Evolutionary conservation across 1,139 yeast genomes (phyloP), one percentile per base, ranked within the genome.

Genomic region (Ashbya aceris): DNA sequence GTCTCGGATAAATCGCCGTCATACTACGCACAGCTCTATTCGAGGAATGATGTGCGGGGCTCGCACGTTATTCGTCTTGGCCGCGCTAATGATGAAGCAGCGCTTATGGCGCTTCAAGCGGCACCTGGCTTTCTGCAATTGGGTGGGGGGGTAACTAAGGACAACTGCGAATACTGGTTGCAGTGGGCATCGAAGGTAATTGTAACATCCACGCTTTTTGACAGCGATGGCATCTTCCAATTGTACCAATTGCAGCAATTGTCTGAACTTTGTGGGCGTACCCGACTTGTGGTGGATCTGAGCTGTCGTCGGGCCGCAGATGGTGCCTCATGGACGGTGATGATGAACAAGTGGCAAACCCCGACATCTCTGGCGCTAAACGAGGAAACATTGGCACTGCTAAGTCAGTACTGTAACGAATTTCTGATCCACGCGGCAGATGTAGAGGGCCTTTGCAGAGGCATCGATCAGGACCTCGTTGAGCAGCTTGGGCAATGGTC

Each of bases 301-400:
- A 86, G 96, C 58, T 89, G 97, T 60, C 71, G 95, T 43, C 70
- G 73, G 29, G 33, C 31, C n/a, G 5, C 17, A 9, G 53, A 54
- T 9, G 49, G 47, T 5, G 48, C 54, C 7, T 55, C 54, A 1
- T 91, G 98, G 98, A 75, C 80, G 20, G 97, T 93, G 7, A 96
- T 97, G 4, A 91, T 87, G 78, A 87, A 93, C 63, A 83, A 89
- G 61, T 91, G 98, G 98, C 96, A 89, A 63, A 84, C 93, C 0
- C 65, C 89, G 33, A 91, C 98, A 0, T 71, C 70, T 38, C 73
- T 79, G 39, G 73, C 66, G 42, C 68, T 91, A 42, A 68, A 69
- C 40, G 60, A 61, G 33, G 74, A 73, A 27, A 74, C 84, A 27
- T 71, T 91, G 43, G 60, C 53, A 4, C 49, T 62, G 42, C 71